Evolutionary conservation across 768 basidiomycete genomes (phyloP), one percentile per base, ranked within the genome.

Genomic region (Lentinula boryana): DNA sequence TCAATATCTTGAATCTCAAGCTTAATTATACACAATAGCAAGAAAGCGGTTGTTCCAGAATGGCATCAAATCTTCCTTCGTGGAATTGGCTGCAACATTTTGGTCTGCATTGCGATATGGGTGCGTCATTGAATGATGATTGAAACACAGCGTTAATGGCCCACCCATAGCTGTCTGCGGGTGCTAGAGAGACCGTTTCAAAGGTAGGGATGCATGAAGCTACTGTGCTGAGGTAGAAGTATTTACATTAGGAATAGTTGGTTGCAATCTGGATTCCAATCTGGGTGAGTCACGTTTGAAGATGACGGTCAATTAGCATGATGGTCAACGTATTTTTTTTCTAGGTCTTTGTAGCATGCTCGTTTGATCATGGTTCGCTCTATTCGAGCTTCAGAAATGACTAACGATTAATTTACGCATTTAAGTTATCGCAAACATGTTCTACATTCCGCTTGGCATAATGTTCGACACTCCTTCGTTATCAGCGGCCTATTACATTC

Each of bases 71-170:
- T 90, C 38, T 84, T 90, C 72, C 72, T 90, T 18, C 76, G 87
- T 12, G 88, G 88, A 0, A 87, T 90, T 64, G 88, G 81, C 5
- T 90, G 88, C 64, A 90, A 90, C 64, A 89, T 87, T 86, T 76
- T 90, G 1, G 88, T 90, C 41, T 87, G 80, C 62, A 71, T 89
- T 4, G 88, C 87, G 1, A 75, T 90, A 60, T 90, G 88, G 87
- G 88, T 88, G 60, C 18, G 53, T 52, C 35, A 32, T 16, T 8
- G 31, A 52, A 36, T 33, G 27, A 16, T 10, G 10, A n/a, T 9
- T 21, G 15, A 1, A 9, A 31, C 16, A 16, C 18, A 12, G 12
- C 21, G 21, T 13, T 23, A 3, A 36, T 36, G 53, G 7, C 13
- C 10, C 6, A 23, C 23, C 4, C 12, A 40, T 40, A 90, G 88